These are phyloP conservation scores for Hyphodiscus hymeniophilus DNA, from an alignment of 495 filamentous ascomycete genomes.

Conservation along the genomic window DNA sequence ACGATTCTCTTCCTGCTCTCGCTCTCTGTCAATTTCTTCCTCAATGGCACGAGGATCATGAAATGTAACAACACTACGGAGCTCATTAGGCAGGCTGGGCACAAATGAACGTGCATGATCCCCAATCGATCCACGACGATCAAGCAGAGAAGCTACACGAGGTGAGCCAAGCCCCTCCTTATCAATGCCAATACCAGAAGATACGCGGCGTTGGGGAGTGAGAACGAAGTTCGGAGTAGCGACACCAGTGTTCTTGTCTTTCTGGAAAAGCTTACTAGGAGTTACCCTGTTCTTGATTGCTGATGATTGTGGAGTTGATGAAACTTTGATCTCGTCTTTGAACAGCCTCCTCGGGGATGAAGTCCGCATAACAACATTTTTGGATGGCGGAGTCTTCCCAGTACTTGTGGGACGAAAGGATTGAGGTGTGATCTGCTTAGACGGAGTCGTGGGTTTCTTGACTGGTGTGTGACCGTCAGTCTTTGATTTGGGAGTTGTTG, in stretches of 20 bases:
- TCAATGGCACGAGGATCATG: conserved; percentile 60
- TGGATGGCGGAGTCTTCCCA: conserved; percentile 41
- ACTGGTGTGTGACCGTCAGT: conserved; percentile 21
- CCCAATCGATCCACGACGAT: conserved; percentile 62
- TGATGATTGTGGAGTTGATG: conserved; percentile 17
- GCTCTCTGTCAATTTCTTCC: conserved; percentile 60
- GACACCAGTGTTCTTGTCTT: conserved; percentile 46
- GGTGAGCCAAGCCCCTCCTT: conserved; percentile 72
- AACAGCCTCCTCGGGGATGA: conserved; percentile 49
- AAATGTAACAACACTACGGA: conserved; percentile 38
- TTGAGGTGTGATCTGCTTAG: conserved; percentile 45
- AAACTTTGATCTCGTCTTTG: conserved; percentile 34
- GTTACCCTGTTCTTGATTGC: conserved; percentile 7
- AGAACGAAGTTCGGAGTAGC: conserved; percentile 56
- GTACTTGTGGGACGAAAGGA: conserved; percentile 43
- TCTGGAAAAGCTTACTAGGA: conserved; percentile 44
- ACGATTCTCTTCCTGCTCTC: conserved; percentile 51
- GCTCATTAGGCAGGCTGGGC: conserved; percentile 34
- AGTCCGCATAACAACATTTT: conserved; percentile 28
- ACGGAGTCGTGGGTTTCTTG: conserved; percentile 40
- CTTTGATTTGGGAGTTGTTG: conserved; percentile 34
- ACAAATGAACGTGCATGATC: conserved; percentile 56
- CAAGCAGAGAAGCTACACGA: conserved; percentile 62
- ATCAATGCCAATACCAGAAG: conserved; percentile 69
- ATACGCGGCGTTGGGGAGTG: conserved; percentile 52